Conservation (phyloP, 345 rosid genomes). For the Luvunga scandens region DNA sequence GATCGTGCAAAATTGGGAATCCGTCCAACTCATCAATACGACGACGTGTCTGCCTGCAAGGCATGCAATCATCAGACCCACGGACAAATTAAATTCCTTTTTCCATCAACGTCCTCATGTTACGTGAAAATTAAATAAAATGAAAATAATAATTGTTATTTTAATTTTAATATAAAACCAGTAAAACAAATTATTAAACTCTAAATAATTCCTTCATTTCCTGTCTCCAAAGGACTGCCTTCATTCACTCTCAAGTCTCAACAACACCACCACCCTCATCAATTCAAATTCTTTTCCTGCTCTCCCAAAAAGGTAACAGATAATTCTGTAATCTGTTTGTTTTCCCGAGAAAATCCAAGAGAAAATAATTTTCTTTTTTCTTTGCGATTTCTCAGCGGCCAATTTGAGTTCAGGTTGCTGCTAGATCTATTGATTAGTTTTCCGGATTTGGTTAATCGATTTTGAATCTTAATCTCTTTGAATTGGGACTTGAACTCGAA, state of each 20-base stretch:
- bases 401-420: neutral
- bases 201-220: neutral
- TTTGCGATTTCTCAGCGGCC: neutral
- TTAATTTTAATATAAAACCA: too few relatives aligned
- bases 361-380: neutral
- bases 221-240: neutral
- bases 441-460: neutral
- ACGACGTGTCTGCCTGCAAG: neutral
- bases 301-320: neutral
- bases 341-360: neutral
- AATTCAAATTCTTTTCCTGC: neutral
- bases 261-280: neutral
- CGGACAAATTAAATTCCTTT: neutral
- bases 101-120: neutral
- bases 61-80: too few relatives aligned
- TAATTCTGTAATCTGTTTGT: neutral
- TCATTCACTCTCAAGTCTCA: neutral
- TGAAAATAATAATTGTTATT: too few relatives aligned
- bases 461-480: neutral
- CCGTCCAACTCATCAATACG: neutral
- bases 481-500: neutral
- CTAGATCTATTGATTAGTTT: conserved; percentile 6
- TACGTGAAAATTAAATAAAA: neutral
- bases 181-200: neutral
- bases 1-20: too few relatives aligned